Evolutionary conservation across 2,329 filamentous ascomycete genomes (phyloP), one percentile per base, ranked within the genome.

Genomic region (Phialophora verrucosa): DNA sequence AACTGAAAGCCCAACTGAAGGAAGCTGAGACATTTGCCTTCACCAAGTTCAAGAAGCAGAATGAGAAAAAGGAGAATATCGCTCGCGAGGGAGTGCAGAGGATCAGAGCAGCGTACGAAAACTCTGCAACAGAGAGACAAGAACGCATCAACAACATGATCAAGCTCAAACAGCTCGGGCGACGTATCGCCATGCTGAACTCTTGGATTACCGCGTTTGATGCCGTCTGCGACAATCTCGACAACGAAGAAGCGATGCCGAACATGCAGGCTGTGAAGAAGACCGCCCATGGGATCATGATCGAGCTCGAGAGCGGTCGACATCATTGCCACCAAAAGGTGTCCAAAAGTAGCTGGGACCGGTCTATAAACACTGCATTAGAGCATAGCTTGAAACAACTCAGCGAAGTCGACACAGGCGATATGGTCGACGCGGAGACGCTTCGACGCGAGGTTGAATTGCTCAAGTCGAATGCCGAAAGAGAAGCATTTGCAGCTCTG

Each of bases 161-260:
- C 80, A 92, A 91, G 72, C 81, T 96, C 66, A 89, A 90, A 72
- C 88, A 91, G 62, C 88, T 97, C 35, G 92, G 97, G 79, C 87
- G 92, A 70, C 88, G 95, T 17, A 96, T 97, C 68, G 85, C 88
- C 6, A 83, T 96, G 67, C 84, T 99, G n/a, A 93, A 91, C 3
- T 89, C 90, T 1, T 99, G 95, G 95, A 90, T 97, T 64, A 91
- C 91, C 0, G 92, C 93, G 1, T 99, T 98, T 73, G 94, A 98
- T 69, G 83, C 85, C 1, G 87, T 96, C 2, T 94, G 90, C 72
- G 91, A 92, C 47, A 84, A 84, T 56, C 85, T 88, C 20, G 90
- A 90, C 60, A 86, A 88, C 23, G 89, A 90, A 66, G 85, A 88
- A 14, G 80, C 84, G 0, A 87, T 93, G 0, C 80, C 85, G 35